Evolutionary conservation across 75 land plant genomes (phyloP).

Genomic region (Ceratopteris richardii): DNA sequence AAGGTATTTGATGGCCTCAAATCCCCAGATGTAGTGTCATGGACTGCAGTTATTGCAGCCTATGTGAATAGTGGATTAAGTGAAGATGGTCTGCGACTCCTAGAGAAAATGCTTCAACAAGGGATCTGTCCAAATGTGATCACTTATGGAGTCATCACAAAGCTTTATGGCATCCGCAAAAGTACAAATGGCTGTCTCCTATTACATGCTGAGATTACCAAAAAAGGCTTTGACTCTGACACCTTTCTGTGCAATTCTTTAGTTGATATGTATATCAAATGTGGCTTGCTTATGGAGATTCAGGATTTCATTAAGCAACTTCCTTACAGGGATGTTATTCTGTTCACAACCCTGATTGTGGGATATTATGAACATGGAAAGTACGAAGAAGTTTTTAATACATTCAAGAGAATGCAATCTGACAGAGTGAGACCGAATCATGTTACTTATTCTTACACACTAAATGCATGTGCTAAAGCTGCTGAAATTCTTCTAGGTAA

Average conservation of each 20-base stretch:
- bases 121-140: slow-evolving; percentile 26
- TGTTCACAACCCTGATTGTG: not conserved
- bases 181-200: slow-evolving; percentile 38
- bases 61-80: too few species aligned
- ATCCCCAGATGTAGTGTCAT: too few species aligned
- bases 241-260: slow-evolving; percentile 27
- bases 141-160: slow-evolving; percentile 21
- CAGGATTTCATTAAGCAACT: not conserved
- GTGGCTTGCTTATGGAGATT: slow-evolving; percentile 17
- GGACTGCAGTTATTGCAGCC: too few species aligned
- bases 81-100: not conserved
- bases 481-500: not conserved
- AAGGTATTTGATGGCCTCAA: not conserved
- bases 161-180: slow-evolving; percentile 32
- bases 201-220: slow-evolving; percentile 29
- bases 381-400: not conserved
- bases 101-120: slow-evolving; percentile 28
- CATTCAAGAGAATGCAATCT: not conserved
- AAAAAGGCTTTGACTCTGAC: slow-evolving; percentile 31
- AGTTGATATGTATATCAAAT: slow-evolving; percentile 46
- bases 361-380: slow-evolving; percentile 1
- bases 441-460: not conserved
- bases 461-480: not conserved
- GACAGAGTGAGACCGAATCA: not conserved
- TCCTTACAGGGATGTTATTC: not conserved